These are phyloP conservation scores for Piedraia hortae DNA, from an alignment of 2,329 filamentous ascomycete species.

Conservation along the genomic window DNA sequence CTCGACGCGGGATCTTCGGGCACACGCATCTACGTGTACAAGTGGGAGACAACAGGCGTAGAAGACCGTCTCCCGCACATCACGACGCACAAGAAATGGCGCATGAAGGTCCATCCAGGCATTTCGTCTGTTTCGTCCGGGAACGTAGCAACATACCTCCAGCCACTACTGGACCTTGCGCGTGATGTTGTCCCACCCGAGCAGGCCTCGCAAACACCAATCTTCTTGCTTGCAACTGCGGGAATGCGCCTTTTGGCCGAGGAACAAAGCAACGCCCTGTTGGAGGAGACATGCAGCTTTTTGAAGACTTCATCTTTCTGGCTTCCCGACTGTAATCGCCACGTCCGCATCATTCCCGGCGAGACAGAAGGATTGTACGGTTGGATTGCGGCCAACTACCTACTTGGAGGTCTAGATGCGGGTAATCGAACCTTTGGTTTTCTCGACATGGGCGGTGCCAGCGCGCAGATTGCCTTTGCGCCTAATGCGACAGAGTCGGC, in stretches of 20 bases:
- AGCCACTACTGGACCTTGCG: constrained; percentile 56
- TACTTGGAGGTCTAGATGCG: constrained; percentile 69
- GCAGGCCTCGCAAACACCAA: constrained; percentile 57
- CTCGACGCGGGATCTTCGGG: constrained; percentile 94
- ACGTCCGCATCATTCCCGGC: constrained; percentile 83
- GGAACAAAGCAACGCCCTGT: constrained; percentile 40
- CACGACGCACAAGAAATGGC: constrained; percentile 63
- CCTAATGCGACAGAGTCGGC: constrained; percentile 74
- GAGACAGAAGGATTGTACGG: constrained; percentile 91
- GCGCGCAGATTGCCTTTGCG: constrained; percentile 90
- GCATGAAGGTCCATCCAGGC: constrained; percentile 76
- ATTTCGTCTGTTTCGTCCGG: too few species aligned
- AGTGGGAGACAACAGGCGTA: constrained; percentile 55
- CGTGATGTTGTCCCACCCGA: constrained; percentile 47
- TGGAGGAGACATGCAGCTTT: constrained; percentile 60
- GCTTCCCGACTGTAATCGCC: constrained; percentile 65
- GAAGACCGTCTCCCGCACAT: constrained; percentile 43
- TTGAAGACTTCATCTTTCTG: constrained; percentile 55
- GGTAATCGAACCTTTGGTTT: constrained; percentile 89
- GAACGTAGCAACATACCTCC: constrained; percentile 70
- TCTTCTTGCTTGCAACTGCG: constrained; percentile 87
- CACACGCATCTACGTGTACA: constrained; percentile 80
- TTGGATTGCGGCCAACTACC: constrained; percentile 91
- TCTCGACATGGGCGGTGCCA: constrained; percentile 92
- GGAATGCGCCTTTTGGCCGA: constrained; percentile 71